Evolutionary conservation across 208 protist genomes (phyloP).

Genomic region (Leishmania lainsoni): DNA sequence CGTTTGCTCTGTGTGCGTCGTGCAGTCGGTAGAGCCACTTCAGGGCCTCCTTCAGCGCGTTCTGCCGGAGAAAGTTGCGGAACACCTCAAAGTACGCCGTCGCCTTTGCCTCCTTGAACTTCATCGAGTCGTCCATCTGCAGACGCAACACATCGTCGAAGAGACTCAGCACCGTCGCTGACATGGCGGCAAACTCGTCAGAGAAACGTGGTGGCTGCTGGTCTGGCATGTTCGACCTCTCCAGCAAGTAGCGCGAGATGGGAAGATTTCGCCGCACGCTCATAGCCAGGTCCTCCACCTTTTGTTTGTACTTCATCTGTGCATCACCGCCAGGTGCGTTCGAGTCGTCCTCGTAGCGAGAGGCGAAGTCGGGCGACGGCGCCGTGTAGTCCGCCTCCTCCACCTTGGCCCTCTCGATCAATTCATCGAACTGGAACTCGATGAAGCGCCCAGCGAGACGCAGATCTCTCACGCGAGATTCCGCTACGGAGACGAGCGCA

Average conservation of each 20-base stretch:
- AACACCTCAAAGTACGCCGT: slow-evolving; percentile 86
- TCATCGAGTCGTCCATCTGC: slow-evolving; percentile 76
- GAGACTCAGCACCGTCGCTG: slow-evolving; percentile 68
- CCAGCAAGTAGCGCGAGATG: slow-evolving; percentile 64
- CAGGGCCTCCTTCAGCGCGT: slow-evolving; percentile 75
- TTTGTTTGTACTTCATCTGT: slow-evolving; percentile 60
- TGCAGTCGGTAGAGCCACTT: slow-evolving; percentile 88
- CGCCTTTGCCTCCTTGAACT: slow-evolving; percentile 78
- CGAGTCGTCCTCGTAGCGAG: slow-evolving; percentile 67
- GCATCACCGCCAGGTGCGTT: slow-evolving; percentile 57
- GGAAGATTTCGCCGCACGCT: slow-evolving; percentile 66
- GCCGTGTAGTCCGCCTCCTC: slow-evolving; percentile 54
- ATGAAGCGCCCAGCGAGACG: slow-evolving; percentile 84
- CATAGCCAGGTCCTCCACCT: slow-evolving; percentile 49
- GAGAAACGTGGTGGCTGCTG: slow-evolving; percentile 56
- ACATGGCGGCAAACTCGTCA: slow-evolving; percentile 74
- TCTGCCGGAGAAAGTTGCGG: slow-evolving; percentile 79
- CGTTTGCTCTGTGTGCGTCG: slow-evolving; percentile 76
- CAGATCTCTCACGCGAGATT: slow-evolving; percentile 78
- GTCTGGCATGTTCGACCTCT: slow-evolving; percentile 35
- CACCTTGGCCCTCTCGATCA: slow-evolving; percentile 61
- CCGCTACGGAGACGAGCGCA: slow-evolving; percentile 80
- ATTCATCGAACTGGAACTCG: slow-evolving; percentile 80
- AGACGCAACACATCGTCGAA: slow-evolving; percentile 85
- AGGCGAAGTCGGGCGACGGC: slow-evolving; percentile 45